These are phyloP conservation scores for Lantana camara DNA, from an alignment of 257 asterid species.

Conservation along the genomic window DNA sequence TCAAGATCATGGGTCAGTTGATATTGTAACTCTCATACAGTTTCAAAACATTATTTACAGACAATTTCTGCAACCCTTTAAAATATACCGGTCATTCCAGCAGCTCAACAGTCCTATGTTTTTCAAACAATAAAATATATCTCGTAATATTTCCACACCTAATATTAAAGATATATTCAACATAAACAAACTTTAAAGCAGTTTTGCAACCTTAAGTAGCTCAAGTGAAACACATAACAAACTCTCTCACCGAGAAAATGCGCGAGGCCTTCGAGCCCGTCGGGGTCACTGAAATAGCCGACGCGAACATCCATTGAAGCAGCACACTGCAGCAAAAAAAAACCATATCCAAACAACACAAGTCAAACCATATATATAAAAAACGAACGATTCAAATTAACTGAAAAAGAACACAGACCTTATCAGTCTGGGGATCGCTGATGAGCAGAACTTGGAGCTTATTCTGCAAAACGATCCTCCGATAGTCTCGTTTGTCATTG, in stretches of 20 bases:
- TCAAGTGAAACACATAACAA: background rate
- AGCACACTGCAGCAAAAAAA: constrained; percentile 68
- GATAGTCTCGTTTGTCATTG: constrained; percentile 72
- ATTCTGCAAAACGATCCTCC: constrained; percentile 73
- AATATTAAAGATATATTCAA: too few relatives aligned
- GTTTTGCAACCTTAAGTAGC: too few relatives aligned
- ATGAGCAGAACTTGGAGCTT: constrained; percentile 82
- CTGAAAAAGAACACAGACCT: constrained; percentile 38
- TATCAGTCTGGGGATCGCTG: constrained; percentile 96
- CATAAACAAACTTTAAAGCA: too few relatives aligned
- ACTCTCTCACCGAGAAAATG: constrained; percentile 89
- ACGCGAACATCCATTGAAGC: constrained; percentile 95
- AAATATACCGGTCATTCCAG: too few relatives aligned
- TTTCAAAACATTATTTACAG: too few relatives aligned
- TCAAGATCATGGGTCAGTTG: too few relatives aligned
- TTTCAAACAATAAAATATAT: too few relatives aligned
- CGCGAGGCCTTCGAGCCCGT: constrained; percentile 98
- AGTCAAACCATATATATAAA: constrained; percentile 1
- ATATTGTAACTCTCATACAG: too few relatives aligned
- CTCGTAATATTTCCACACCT: too few relatives aligned
- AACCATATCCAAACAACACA: constrained; percentile 24
- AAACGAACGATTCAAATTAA: background rate
- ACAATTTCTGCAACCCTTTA: too few relatives aligned
- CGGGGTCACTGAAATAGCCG: constrained; percentile 95
- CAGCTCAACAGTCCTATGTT: too few relatives aligned